Base-by-base conservation (phyloP, 2,329 filamentous ascomycete genomes). In the Fusarium pseudoanthophilum region DNA sequence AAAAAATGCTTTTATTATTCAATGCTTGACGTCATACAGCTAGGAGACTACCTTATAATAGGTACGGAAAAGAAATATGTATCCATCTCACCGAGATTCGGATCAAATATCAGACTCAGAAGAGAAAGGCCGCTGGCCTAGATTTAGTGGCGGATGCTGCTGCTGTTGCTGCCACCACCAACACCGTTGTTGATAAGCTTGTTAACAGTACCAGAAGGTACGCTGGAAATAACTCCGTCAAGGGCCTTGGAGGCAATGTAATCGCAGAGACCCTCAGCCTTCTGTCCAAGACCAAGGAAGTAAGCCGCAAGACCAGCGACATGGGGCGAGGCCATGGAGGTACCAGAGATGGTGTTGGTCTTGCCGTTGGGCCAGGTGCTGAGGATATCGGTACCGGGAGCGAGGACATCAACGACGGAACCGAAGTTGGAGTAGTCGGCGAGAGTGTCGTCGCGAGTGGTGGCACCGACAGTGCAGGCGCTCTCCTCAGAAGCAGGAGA, bases 391-490 rank as follows among this genome's bases (percentile, higher is more conserved):
- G 80, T 80, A 24, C 87, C 87, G 6, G 87, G 87, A 5, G 87
- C 87, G 43, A 86, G 86, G 72, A 89, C 80, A 67, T 89, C 86
- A 53, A 89, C 83, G 36, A 83, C 45, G 32, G 77, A 63, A 61
- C 87, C 87, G 57, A 82, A 88, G 84, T 89, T 89, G 78, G 87
- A 88, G 82, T 84, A 89, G 52, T 77, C 79, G 34, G 87, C 82
- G 39, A 83, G 79, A 45, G 74, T 74, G 69, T 88, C 85, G 52
- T 71, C 75, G 20, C 61, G 74, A 45, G 82, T 80, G 36, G 83
- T 86, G 28, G 87, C 85, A 28, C 86, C 87, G n/a, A 89, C 86
- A 3, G 87, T 89, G 79, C 88, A 88, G 40, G 82, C 87, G 32
- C 76, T 79, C 7, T 82, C 63, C 73, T 85, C 85, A 1, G 84